Base-by-base conservation (phyloP, 225 moss, liverwort and hornwort genomes). In the Pseudoscleropodium purum region DNA sequence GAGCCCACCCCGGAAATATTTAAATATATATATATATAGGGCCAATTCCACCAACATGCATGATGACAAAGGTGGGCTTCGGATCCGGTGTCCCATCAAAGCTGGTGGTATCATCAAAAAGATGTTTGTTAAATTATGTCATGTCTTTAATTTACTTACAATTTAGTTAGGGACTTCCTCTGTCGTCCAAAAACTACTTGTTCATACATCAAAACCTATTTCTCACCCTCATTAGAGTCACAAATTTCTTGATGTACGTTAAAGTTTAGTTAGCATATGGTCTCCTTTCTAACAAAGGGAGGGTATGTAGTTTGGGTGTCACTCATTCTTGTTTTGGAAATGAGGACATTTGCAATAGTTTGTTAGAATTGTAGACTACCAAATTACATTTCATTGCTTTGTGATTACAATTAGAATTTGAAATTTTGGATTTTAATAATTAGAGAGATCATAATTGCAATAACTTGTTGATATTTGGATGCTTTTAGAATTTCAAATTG, bases 301-400 rank as follows among this genome's bases (percentile, higher is more conserved):
- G 24, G 4, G 39, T 24, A 24, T 39, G 4, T n/a, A 24, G 6
- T 69, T 4, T 2, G 0, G 7, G 4, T 24, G 13, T n/a, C 69
- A 68, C 13, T n/a, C 6, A 2, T n/a, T 69, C 69, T 69, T 69
- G 24, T 70, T 6, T 8, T 70, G 24, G 15, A 70, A 15, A 70
- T 8, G 26, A 39, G 1, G 15, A 3, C 8, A 1, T 70, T 0
- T 39, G 25, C 1, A 39, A 13, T 23, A n/a, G n/a, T n/a, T 0
- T 1, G 4, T 6, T 12, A 13, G 3, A n/a, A 21, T 5, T 67
- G 2, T 5, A 3, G 59, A 60, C 68, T 2, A 69, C 23, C 23
- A 69, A 37, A 69, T 21, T 39, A 13, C 0, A 1, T 24, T 24
- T 70, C 0, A 39, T 3, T 70, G 3, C 25, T 39, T 39, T 39